phyloP scores from a whole-genome alignment of 495 filamentous ascomycete species.

The Friedmanniomyces simplex region DNA sequence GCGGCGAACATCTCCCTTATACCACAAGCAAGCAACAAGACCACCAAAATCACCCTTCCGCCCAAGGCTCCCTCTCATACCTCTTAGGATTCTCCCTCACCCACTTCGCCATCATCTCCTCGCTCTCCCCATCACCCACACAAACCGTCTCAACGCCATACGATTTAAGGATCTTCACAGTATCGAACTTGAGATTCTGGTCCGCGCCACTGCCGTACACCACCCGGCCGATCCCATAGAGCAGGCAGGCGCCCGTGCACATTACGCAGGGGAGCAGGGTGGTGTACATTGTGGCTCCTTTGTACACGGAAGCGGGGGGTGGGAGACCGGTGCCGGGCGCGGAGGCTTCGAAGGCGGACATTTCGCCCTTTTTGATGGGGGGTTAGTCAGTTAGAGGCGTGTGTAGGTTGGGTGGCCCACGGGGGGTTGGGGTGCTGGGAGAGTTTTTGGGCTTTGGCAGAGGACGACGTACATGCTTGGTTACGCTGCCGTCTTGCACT shows the following conservation, averaged over 20 bases:
- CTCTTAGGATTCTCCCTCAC: neutral
- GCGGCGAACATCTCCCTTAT: no score
- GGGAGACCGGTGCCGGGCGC: neutral
- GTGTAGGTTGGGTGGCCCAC: neutral
- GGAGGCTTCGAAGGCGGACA: conserved; percentile 3
- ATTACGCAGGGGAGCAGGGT: conserved; percentile 3
- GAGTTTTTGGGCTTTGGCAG: no score
- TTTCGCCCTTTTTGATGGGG: neutral
- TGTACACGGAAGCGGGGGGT: neutral
- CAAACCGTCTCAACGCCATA: neutral
- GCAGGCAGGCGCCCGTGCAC: conserved; percentile 6
- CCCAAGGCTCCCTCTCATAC: conserved; percentile 2
- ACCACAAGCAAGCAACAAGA: no score
- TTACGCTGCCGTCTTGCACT: conserved; percentile 1
- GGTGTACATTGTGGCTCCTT: conserved; percentile 2
- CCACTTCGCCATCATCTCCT: conserved; percentile 5
- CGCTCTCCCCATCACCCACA: neutral
- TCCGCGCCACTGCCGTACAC: conserved; percentile 4
- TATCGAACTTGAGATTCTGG: neutral
- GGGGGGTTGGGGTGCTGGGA: no score
- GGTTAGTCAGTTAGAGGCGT: neutral
- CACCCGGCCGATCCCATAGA: neutral
- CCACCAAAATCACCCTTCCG: neutral
- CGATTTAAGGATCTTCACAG: neutral
- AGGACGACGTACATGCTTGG: conserved; percentile 1